phyloP scores from a whole-genome alignment of 2,329 filamentous ascomycete species.

The Penicillium sp. region DNA sequence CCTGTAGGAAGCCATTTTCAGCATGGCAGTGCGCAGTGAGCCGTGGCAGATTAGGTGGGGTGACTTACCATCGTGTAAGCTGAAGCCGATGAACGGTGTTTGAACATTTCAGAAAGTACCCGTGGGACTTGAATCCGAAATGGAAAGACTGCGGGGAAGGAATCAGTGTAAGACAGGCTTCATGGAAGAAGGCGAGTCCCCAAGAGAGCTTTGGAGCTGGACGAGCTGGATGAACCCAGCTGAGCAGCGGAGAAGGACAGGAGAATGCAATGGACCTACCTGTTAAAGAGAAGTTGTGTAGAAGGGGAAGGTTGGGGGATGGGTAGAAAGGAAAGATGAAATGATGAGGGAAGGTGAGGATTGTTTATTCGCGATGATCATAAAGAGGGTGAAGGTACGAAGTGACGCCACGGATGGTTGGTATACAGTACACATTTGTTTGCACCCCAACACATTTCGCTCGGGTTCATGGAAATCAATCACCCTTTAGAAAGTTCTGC shows the following conservation, averaged over 20 bases:
- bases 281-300: background rate
- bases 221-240: background rate
- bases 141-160: background rate
- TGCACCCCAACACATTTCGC: background rate
- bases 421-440: background rate
- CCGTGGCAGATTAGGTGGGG: background rate
- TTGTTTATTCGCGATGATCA: background rate
- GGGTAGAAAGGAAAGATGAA: background rate
- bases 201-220: background rate
- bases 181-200: background rate
- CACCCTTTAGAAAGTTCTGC: too few species aligned
- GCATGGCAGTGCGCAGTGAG: background rate
- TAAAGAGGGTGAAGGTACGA: background rate
- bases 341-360: background rate
- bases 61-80: background rate
- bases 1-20: background rate
- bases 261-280: background rate
- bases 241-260: background rate
- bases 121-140: background rate
- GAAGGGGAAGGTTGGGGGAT: background rate
- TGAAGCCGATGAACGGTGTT: background rate
- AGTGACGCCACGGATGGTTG: too few species aligned
- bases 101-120: background rate
- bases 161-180: background rate
- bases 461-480: too few species aligned